A percentile compares a stretch with the other conserved stretches of the same genome.
These are phyloP conservation scores for Ogataea trehalophila DNA, from an alignment of 805 yeast species.

Conservation along the genomic window DNA sequence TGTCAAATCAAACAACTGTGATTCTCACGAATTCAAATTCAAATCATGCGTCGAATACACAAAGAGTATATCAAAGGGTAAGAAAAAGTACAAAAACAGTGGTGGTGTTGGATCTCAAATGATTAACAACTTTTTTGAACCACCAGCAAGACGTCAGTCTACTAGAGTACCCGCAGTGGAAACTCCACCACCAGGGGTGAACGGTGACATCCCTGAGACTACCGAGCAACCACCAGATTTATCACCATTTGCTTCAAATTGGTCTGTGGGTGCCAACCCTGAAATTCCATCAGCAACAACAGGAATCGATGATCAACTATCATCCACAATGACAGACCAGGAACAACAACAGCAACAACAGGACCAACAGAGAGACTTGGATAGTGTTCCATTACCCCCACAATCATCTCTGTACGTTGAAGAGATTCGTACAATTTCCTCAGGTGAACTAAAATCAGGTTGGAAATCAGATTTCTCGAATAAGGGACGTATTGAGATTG, in stretches of 20 bases:
- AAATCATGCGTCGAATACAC: conserved; percentile 39
- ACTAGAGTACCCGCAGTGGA: not conserved
- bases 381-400: conserved; percentile 6
- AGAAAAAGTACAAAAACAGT: conserved; percentile 23
- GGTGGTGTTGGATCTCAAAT: conserved; percentile 25
- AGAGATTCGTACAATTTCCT: conserved; percentile 66
- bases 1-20: conserved; percentile 55
- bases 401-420: conserved; percentile 47
- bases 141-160: conserved; percentile 16
- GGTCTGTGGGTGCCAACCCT: conserved; percentile 20
- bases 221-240: conserved; percentile 11
- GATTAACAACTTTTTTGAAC: conserved; percentile 25
- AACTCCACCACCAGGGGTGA: not conserved
- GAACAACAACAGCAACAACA: not conserved
- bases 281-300: conserved; percentile 8
- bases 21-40: conserved; percentile 48
- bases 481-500: conserved; percentile 73
- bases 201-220: not conserved
- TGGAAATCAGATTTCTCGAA: conserved; percentile 92
- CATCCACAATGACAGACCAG: not conserved
- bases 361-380: not conserved
- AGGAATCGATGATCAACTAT: not conserved
- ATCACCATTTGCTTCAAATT: conserved; percentile 24
- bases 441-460: conserved; percentile 82
- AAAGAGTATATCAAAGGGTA: conserved; percentile 24